Evolutionary conservation across 148 eudicot genomes (phyloP).

Genomic region (Vaccinium macrocarpon): DNA sequence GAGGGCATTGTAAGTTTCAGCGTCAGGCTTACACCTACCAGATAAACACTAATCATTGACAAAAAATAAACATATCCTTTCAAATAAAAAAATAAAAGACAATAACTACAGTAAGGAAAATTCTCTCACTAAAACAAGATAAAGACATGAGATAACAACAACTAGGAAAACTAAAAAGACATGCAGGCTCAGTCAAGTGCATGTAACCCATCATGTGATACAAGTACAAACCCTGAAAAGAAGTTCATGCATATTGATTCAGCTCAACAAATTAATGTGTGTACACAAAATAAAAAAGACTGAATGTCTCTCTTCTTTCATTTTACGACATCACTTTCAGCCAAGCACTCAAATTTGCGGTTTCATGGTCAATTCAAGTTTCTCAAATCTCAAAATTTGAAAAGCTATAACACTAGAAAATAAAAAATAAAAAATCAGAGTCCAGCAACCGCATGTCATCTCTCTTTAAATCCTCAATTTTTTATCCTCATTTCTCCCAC

Average conservation of each 20-base stretch:
- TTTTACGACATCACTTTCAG: neutral
- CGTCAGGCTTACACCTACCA: constrained; percentile 88
- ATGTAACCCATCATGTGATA: neutral
- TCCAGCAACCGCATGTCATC: neutral
- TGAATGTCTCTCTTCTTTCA: neutral
- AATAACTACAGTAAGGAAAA: neutral
- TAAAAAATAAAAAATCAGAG: neutral
- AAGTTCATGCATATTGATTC: neutral
- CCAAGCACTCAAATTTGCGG: neutral
- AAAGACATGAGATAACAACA: neutral
- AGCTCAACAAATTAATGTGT: neutral
- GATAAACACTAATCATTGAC: constrained; percentile 6
- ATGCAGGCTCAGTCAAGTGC: neutral
- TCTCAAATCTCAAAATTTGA: neutral
- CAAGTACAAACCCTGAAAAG: neutral
- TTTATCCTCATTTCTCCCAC: neutral
- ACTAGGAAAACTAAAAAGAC: neutral
- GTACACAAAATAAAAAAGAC: neutral
- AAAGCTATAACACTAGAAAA: neutral
- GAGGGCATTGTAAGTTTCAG: constrained; percentile 87
- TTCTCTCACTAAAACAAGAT: neutral
- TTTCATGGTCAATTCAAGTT: neutral
- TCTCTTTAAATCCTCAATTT: neutral
- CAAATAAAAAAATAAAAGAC: neutral
- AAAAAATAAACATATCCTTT: neutral